Evolutionary conservation across 805 yeast species (phyloP).

Genomic region (Kuraishia hungarica): DNA sequence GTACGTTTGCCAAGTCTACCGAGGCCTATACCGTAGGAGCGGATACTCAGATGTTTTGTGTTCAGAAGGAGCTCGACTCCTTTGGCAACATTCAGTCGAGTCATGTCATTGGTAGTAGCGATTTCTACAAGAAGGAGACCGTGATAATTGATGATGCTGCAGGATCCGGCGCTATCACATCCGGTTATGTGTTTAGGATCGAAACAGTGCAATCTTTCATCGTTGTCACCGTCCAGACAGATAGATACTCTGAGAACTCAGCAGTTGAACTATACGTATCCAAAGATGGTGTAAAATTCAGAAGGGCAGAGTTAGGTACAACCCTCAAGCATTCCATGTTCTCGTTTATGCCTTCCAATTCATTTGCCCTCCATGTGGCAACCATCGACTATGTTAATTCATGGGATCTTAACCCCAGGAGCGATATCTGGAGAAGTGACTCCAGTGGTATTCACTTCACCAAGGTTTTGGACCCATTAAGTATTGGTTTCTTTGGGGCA

Average conservation of each 20-base stretch:
- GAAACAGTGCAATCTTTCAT: conserved; percentile 31
- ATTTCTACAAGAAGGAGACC: conserved; percentile 37
- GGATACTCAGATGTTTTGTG: conserved; percentile 23
- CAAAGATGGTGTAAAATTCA: conserved; percentile 33
- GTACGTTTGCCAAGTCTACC: conserved; percentile 34
- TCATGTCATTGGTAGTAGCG: conserved; percentile 26
- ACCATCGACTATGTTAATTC: background rate
- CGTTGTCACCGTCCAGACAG: conserved; percentile 30
- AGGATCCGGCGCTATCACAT: conserved; percentile 1
- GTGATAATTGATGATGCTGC: conserved; percentile 26
- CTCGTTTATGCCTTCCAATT: background rate
- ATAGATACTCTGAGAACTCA: conserved; percentile 30
- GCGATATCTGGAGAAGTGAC: conserved; percentile 9
- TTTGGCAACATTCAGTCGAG: conserved; percentile 31
- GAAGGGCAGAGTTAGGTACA: conserved; percentile 17
- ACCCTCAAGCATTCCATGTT: conserved; percentile 1
- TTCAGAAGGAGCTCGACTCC: conserved; percentile 27
- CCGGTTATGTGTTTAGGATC: conserved; percentile 15
- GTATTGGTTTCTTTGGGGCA: conserved; percentile 4
- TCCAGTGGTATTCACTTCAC: conserved; percentile 23
- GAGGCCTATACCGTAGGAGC: conserved; percentile 29
- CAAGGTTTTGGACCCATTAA: conserved; percentile 14
- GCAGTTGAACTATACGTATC: conserved; percentile 34
- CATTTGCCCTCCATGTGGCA: background rate
- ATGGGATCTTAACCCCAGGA: background rate